Evolutionary conservation across 2,329 filamentous ascomycete species (phyloP), one percentile per base, ranked within the genome.

Genomic region (Calonectria henricotiae): DNA sequence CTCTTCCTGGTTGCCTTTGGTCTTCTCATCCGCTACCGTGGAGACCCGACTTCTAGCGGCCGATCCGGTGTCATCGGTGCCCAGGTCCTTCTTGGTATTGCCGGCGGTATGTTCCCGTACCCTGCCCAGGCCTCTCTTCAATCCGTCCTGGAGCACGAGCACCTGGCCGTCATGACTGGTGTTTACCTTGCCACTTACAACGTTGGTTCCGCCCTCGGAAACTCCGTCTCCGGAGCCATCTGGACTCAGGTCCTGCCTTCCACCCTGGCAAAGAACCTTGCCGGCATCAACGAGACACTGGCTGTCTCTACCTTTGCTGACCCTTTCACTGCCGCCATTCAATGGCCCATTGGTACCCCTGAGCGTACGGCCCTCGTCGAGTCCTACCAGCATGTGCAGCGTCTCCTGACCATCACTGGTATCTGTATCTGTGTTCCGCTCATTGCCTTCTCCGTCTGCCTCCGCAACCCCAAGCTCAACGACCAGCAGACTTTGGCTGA

Each of bases 1-100:
- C 83, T 92, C 2, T 92, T 90, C 82, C 83, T 90, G 75, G 88
- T 90, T n/a, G 89, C 90, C 0, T 92, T 91, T 72, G 90, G 90
- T 11, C 84, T 92, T 1, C 83, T 92, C 20, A 91, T 92, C 76
- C 84, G 85, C 73, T 92, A 85, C 83, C 89, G 90, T n/a, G 90
- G 90, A 41, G 85, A 86, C 6, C 76, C 83, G 12, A 80, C 76
- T 20, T 67, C 75, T 0, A 79, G 83, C 11, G 84, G 82, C 70
- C 83, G 88, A 67, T 84, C 86, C 1, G 90, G 90, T 32, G 84
- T 92, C 66, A 89, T 92, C 68, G 90, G 87, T 17, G 89, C 87
- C 2, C 89, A 92, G 78, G 83, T 92, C 8, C 81, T 92, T 5
- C 84, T 92, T 1, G 90, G 90, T 73, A 84, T 92, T 62, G 89